phyloP scores from a whole-genome alignment of 768 basidiomycete species.

The Russula sp. region DNA sequence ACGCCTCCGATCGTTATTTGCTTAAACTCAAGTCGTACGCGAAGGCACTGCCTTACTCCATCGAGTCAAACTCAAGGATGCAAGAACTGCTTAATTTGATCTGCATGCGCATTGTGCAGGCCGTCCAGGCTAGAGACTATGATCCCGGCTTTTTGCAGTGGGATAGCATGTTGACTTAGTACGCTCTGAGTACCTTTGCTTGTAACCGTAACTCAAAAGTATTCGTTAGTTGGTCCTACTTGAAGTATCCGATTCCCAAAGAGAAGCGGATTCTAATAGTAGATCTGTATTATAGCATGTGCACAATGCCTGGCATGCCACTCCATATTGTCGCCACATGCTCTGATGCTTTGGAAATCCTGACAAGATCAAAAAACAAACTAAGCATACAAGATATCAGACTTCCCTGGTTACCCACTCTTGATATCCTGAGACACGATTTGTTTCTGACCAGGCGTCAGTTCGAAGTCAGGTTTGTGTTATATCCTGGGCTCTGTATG shows the following conservation, averaged over 20 bases:
- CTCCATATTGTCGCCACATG: slow-evolving; percentile 63
- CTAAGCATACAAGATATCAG: slow-evolving; percentile 73
- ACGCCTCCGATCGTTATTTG: slow-evolving; percentile 48
- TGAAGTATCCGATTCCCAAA: slow-evolving; percentile 86
- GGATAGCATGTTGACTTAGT: slow-evolving; percentile 76
- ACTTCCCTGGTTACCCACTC: slow-evolving; percentile 80
- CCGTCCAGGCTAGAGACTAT: slow-evolving; percentile 76
- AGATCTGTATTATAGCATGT: slow-evolving; percentile 75
- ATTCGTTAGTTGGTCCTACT: slow-evolving; percentile 62
- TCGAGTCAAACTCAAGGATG: slow-evolving; percentile 75
- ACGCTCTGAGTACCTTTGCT: slow-evolving; percentile 36
- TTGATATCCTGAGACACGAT: slow-evolving; percentile 64
- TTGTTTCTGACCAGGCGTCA: slow-evolving; percentile 74
- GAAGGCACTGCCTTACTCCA: slow-evolving; percentile 66
- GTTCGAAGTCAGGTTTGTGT: slow-evolving; percentile 71
- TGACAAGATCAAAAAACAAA: slow-evolving; percentile 70
- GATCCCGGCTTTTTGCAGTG: slow-evolving; percentile 77
- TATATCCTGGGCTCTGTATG: neutral
- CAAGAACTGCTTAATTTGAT: slow-evolving; percentile 73
- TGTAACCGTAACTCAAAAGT: slow-evolving; percentile 29
- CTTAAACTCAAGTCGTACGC: slow-evolving; percentile 63
- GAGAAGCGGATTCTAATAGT: slow-evolving; percentile 70
- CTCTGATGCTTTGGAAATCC: slow-evolving; percentile 56
- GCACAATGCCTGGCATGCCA: slow-evolving; percentile 74
- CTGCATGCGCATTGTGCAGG: slow-evolving; percentile 63